These are phyloP conservation scores for Dunaliella primolecta DNA, from an alignment of 139 green algal species.

Conservation along the genomic window DNA sequence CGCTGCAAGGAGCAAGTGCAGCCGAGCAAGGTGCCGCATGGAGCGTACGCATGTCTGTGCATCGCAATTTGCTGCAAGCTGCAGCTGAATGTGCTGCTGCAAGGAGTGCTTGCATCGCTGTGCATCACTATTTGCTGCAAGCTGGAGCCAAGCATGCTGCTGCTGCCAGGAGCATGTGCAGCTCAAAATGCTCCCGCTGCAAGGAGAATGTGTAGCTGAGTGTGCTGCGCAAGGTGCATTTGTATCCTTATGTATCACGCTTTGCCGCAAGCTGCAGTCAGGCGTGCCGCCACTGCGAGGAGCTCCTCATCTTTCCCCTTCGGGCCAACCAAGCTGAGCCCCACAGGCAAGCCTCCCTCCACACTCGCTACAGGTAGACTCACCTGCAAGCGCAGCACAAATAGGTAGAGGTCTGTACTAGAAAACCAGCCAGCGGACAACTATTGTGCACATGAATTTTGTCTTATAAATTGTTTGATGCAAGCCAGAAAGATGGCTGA, in stretches of 20 bases:
- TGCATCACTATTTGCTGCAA: too few species aligned
- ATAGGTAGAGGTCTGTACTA: neutral
- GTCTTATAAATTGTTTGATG: too few species aligned
- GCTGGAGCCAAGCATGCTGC: too few species aligned
- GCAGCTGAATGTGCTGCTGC: neutral
- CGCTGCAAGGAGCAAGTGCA: slow-evolving; percentile 68
- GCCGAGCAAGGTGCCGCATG: too few species aligned
- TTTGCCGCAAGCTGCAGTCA: neutral
- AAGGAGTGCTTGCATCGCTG: too few species aligned
- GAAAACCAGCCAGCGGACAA: neutral
- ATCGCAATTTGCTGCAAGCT: neutral
- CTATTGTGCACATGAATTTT: neutral
- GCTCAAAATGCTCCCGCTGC: too few species aligned
- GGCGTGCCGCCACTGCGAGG: slow-evolving; percentile 45
- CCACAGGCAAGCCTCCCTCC: slow-evolving; percentile 67
- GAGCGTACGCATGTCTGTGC: too few species aligned
- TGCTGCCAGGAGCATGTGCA: slow-evolving; percentile 71
- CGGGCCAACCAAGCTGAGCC: slow-evolving; percentile 75
- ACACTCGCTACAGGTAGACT: slow-evolving; percentile 60
- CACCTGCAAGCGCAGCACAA: slow-evolving; percentile 17
- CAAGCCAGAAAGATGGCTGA: too few species aligned
- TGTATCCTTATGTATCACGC: neutral
- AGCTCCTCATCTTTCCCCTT: slow-evolving; percentile 72
- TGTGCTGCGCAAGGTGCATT: neutral
- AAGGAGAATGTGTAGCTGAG: too few species aligned